phyloP scores from a whole-genome alignment of 345 rosid genomes.

The Arabidopsis arenosa region DNA sequence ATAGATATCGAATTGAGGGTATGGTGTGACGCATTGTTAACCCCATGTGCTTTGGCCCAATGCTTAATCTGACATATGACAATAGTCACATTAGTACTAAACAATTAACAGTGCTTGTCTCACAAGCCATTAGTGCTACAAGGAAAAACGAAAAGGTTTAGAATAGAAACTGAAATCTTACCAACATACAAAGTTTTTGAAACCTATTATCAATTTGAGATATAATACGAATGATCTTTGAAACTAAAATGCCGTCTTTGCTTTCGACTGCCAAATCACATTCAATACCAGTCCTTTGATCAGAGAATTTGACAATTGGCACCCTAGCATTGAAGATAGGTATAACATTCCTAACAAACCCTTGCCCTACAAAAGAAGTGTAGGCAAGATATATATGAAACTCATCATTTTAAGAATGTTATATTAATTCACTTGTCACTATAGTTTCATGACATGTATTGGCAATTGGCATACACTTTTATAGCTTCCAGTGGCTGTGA shows the following conservation, averaged over 20 bases:
- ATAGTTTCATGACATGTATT: not conserved
- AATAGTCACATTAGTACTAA: constrained; percentile 1
- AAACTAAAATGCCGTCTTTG: constrained; percentile 54
- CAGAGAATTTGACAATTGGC: constrained; percentile 58
- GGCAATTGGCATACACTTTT: not conserved
- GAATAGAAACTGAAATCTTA: constrained; percentile 32
- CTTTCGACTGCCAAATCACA: constrained; percentile 59
- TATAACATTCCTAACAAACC: constrained; percentile 50
- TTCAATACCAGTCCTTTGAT: constrained; percentile 48
- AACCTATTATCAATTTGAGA: constrained; percentile 64
- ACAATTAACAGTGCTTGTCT: not conserved
- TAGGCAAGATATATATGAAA: constrained; percentile 3
- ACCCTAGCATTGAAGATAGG: constrained; percentile 55
- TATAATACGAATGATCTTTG: constrained; percentile 51
- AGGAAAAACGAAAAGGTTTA: no score
- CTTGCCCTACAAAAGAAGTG: constrained; percentile 46
- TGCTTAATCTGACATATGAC: constrained; percentile 49
- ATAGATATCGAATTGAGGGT: constrained; percentile 62
- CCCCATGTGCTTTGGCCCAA: constrained; percentile 62
- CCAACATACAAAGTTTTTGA: constrained; percentile 65
- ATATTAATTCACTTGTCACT: not conserved
- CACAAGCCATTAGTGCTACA: no score
- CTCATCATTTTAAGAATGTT: not conserved
- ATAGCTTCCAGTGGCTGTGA: no score
- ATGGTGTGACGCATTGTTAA: constrained; percentile 51